Conservation (phyloP, 495 filamentous ascomycete genomes). For the Xylaria cubensis region DNA sequence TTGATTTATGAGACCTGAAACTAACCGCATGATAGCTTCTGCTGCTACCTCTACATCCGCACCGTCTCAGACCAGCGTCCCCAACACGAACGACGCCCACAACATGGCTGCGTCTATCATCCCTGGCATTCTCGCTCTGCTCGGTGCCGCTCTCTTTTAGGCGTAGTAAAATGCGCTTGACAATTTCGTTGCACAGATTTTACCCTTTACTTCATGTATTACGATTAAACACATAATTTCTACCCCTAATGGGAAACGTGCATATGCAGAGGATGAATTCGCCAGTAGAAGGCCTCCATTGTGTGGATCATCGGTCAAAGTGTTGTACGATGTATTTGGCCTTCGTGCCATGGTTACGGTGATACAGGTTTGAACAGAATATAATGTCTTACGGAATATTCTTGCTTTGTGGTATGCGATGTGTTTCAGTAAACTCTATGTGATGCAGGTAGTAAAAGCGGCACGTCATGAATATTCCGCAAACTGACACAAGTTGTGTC, state of each 20-base stretch:
- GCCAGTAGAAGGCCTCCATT: not conserved
- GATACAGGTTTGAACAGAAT: not conserved
- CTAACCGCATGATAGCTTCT: conserved; percentile 32
- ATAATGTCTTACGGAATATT: conserved; percentile 13
- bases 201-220: conserved; percentile 11
- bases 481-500: conserved; percentile 3
- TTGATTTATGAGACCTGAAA: not conserved
- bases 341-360: not conserved
- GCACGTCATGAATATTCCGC: conserved; percentile 4
- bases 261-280: conserved; percentile 14
- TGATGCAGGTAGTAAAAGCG: not conserved
- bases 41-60: conserved; percentile 29
- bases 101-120: conserved; percentile 36
- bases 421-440: not conserved
- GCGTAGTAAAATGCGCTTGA: not conserved
- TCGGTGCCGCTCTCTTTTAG: conserved; percentile 39
- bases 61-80: conserved; percentile 27
- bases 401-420: not conserved
- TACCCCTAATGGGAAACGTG: conserved; percentile 15
- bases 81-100: conserved; percentile 39
- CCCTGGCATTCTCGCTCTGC: conserved; percentile 35
- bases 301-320: not conserved
- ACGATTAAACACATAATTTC: conserved; percentile 14
- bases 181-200: conserved; percentile 14
- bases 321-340: not conserved